These are phyloP conservation scores for Rhamnella rubrinervis DNA, from an alignment of 331 rosid species.

Conservation along the genomic window DNA sequence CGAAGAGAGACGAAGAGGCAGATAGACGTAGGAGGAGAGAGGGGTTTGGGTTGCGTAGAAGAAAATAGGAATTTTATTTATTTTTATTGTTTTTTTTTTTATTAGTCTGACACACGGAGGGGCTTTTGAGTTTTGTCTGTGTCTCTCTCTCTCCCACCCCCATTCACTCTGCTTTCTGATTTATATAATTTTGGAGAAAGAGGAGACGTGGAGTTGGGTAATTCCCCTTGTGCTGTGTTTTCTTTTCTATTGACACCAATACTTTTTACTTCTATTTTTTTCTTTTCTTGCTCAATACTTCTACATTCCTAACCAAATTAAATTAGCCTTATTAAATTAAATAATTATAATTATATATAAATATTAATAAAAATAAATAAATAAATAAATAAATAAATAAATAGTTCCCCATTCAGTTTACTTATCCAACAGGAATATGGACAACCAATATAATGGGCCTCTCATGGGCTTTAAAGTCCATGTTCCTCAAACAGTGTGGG, in stretches of 20 bases:
- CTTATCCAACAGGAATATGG: no score
- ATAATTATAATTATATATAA: no score
- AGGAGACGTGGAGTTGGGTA: conserved; percentile 39
- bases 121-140: neutral
- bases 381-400: no score
- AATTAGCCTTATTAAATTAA: no score
- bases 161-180: no score
- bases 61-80: conserved; percentile 30
- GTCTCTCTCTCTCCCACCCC: neutral
- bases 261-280: neutral
- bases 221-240: neutral
- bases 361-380: no score
- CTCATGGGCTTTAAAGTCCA: neutral
- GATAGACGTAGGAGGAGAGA: neutral
- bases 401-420: no score
- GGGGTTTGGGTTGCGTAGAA: conserved; percentile 42
- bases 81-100: neutral
- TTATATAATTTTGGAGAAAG: neutral
- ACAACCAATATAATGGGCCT: conserved; percentile 10
- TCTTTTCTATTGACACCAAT: neutral
- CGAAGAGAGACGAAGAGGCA: neutral
- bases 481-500: no score
- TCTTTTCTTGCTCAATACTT: no score
- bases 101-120: neutral
- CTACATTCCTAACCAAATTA: no score